A percentile compares a stretch with the other conserved stretches of the same genome.
phyloP scores from a whole-genome alignment of 768 basidiomycete species.

The Gautieria morchelliformis region DNA sequence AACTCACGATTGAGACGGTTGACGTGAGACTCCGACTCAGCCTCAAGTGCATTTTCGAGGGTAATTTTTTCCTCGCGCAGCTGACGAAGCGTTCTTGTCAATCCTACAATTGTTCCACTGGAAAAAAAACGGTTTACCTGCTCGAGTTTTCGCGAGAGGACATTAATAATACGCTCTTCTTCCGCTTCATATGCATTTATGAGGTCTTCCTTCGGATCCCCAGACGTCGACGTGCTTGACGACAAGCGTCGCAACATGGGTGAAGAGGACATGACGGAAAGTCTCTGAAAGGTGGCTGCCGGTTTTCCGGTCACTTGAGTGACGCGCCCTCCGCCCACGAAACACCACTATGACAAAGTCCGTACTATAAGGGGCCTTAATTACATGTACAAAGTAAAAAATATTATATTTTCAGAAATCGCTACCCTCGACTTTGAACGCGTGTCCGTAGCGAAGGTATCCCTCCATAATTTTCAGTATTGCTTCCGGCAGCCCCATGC shows the following conservation, averaged over 20 bases:
- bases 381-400: no score
- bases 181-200: slow-evolving; percentile 88
- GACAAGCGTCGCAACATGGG: slow-evolving; percentile 54
- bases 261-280: slow-evolving; percentile 29
- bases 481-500: slow-evolving; percentile 87
- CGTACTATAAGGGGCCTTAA: no score
- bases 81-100: slow-evolving; percentile 24
- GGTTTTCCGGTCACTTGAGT: background rate
- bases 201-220: slow-evolving; percentile 53
- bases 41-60: slow-evolving; percentile 73
- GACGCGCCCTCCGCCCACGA: background rate
- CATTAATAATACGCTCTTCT: slow-evolving; percentile 80
- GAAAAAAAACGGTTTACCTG: slow-evolving; percentile 35
- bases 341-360: background rate
- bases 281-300: background rate
- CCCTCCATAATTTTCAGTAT: slow-evolving; percentile 91
- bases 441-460: slow-evolving; percentile 79
- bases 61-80: slow-evolving; percentile 79
- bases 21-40: slow-evolving; percentile 80
- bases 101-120: background rate
- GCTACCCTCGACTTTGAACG: slow-evolving; percentile 81
- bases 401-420: slow-evolving; percentile 42
- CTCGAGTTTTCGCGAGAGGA: slow-evolving; percentile 75
- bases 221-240: slow-evolving; percentile 41
- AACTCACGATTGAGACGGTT: slow-evolving; percentile 67